Base-by-base conservation (phyloP, 108 stramenopile species). In the Hondaea fermentalgiana region DNA sequence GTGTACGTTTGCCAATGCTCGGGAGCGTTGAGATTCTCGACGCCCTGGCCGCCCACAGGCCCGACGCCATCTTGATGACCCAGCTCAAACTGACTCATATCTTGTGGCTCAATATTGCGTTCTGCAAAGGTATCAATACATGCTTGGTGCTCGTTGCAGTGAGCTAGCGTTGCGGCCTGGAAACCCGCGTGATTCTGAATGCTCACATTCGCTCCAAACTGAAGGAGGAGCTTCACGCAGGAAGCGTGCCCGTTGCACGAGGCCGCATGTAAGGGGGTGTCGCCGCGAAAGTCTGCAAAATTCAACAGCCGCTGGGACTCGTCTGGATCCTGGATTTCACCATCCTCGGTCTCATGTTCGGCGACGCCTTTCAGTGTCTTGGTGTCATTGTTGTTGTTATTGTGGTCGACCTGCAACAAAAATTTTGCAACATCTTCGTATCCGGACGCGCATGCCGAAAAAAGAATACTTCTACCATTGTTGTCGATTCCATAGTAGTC, bases 251-350 rank as follows among this genome's bases (percentile, higher is more conserved):
- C 89, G 44, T 90, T 90, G 5, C 89, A 90, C n/a, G 89, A 53
- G 0, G 89, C 89, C 19, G 89, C 89, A n/a, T 90, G 89, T 35
- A 90, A 64, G 5, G 89, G 89, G 58, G 89, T 90, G 55, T 90
- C 89, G 45, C 89, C 89, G 6, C 89, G 57, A 28, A 71, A 87
- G 44, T 90, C 89, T 6, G 58, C 60, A 23, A 29, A 76, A 12
- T 87, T 51, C 21, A 90, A 44, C 1, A 25, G 47, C 19, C 21
- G 14, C 25, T 89, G 45, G 3, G 12, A 10, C 10, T 83, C 76
- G 10, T 83, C 64, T 69, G 59, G n/a, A 19, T 0, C 35, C 35
- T 35, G 35, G 35, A 35, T 35, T 2, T 57, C 55, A 0, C 55
- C 55, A 57, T 3, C 2, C 0, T 57, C 55, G 16, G 8, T 57